A percentile compares a stretch with the other conserved stretches of the same genome.
These are phyloP conservation scores for Podospora australis DNA, from an alignment of 495 filamentous ascomycete genomes.

Conservation along the genomic window DNA sequence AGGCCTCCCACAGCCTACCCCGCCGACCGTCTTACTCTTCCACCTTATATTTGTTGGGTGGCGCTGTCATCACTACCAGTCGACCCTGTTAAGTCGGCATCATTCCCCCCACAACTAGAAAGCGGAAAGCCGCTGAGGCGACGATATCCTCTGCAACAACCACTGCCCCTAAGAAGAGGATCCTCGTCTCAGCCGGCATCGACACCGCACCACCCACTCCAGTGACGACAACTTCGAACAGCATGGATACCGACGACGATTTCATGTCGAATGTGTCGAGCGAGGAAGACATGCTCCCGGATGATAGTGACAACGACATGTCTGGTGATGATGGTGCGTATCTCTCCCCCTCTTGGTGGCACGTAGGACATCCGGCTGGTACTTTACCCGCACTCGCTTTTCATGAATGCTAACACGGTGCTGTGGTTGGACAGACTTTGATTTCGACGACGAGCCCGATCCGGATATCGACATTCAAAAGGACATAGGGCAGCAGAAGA, in stretches of 20 bases:
- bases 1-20: neutral
- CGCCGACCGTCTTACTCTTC: no score
- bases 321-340: conserved; percentile 68
- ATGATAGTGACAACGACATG: conserved; percentile 71
- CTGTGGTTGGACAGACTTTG: conserved; percentile 54
- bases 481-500: conserved; percentile 60
- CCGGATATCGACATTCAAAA: conserved; percentile 71
- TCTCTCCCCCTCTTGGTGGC: neutral
- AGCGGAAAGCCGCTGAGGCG: conserved; percentile 88
- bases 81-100: conserved; percentile 34
- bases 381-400: neutral
- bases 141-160: conserved; percentile 42
- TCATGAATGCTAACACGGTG: conserved; percentile 7
- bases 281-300: conserved; percentile 63
- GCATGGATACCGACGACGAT: conserved; percentile 96
- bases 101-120: conserved; percentile 63
- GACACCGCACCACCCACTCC: conserved; percentile 49
- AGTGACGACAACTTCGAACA: conserved; percentile 48
- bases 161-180: conserved; percentile 43
- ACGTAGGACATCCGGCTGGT: no score
- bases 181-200: conserved; percentile 44
- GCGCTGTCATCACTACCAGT: conserved; percentile 5
- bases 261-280: conserved; percentile 83
- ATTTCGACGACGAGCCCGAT: conserved; percentile 63
- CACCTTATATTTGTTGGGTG: no score